phyloP scores from a whole-genome alignment of 2,329 filamentous ascomycete genomes.

The Teratosphaeria pseudoeucalypti region DNA sequence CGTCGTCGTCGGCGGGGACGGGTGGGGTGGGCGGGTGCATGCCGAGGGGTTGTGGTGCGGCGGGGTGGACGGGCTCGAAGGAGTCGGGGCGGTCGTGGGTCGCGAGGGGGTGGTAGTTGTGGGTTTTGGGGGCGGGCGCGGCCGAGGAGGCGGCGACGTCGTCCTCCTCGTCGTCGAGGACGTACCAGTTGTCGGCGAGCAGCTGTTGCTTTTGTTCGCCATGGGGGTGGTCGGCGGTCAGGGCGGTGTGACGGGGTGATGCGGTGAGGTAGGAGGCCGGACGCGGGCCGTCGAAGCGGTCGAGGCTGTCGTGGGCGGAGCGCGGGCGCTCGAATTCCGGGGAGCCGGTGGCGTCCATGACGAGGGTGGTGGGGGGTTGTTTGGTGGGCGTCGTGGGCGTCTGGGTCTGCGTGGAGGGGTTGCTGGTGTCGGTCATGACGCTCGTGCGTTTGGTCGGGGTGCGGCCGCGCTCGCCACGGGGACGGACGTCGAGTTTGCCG shows the following conservation, averaged over 20 bases:
- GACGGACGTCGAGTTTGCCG: conserved; percentile 6
- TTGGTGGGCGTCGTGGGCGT: neutral
- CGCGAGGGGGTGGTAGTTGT: neutral
- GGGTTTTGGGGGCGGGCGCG: conserved; percentile 2
- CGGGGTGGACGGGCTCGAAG: conserved; percentile 8
- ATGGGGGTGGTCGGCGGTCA: conserved; percentile 10
- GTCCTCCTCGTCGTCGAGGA: conserved; percentile 18
- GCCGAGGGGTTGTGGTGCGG: conserved; percentile 28
- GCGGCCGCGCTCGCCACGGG: conserved; percentile 1
- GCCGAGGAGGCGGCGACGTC: too few relatives aligned
- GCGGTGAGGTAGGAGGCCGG: neutral
- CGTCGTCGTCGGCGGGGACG: conserved; percentile 6
- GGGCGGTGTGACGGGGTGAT: conserved; percentile 5
- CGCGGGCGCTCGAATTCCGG: neutral
- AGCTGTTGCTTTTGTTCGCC: conserved; percentile 26
- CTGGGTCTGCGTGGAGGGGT: neutral
- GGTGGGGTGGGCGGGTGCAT: conserved; percentile 40
- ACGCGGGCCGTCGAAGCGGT: neutral
- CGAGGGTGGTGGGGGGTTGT: neutral
- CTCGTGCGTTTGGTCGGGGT: conserved; percentile 1
- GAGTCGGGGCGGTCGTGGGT: conserved; percentile 16
- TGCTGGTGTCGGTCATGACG: neutral
- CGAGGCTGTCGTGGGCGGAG: neutral
- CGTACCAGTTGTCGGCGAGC: conserved; percentile 40
- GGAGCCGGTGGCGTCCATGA: neutral